Evolutionary conservation across 345 rosid genomes (phyloP).

Genomic region (Lenwebbia sp.): DNA sequence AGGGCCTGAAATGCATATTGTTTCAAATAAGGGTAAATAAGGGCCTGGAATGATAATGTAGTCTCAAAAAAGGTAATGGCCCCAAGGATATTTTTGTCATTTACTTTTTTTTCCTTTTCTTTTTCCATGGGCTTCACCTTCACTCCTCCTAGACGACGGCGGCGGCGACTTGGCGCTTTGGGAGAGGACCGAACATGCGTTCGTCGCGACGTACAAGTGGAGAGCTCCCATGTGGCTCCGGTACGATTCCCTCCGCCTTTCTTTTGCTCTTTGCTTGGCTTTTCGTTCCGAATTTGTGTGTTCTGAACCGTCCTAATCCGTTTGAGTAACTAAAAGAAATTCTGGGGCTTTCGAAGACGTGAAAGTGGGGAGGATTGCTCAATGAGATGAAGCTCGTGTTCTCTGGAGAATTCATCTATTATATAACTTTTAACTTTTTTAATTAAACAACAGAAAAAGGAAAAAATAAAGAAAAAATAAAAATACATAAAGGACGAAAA

Average conservation of each 20-base stretch:
- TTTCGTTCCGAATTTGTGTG: background rate
- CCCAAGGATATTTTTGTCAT: no score
- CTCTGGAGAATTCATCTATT: background rate
- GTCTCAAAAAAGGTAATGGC: no score
- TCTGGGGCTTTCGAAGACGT: background rate
- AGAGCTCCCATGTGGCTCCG: conserved; percentile 21
- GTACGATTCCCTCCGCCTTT: conserved; percentile 6
- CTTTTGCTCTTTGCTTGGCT: background rate
- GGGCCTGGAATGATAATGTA: no score
- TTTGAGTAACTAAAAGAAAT: background rate
- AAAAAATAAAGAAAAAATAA: no score
- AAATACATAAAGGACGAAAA: no score
- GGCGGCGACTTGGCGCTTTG: conserved; percentile 27
- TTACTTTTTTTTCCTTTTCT: no score
- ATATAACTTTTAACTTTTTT: no score
- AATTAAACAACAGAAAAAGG: no score
- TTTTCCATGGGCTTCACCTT: no score
- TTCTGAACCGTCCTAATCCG: no score
- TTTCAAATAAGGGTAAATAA: no score
- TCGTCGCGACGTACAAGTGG: conserved; percentile 40
- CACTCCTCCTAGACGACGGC: background rate
- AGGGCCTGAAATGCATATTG: no score
- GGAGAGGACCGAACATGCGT: conserved; percentile 21
- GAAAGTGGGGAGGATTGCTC: background rate
- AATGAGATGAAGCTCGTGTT: background rate